Percentiles rank a stretch among this genome's conserved stretches.
phyloP scores from a whole-genome alignment of 495 filamentous ascomycete species.

The Hypomontagnella submonticulosa region DNA sequence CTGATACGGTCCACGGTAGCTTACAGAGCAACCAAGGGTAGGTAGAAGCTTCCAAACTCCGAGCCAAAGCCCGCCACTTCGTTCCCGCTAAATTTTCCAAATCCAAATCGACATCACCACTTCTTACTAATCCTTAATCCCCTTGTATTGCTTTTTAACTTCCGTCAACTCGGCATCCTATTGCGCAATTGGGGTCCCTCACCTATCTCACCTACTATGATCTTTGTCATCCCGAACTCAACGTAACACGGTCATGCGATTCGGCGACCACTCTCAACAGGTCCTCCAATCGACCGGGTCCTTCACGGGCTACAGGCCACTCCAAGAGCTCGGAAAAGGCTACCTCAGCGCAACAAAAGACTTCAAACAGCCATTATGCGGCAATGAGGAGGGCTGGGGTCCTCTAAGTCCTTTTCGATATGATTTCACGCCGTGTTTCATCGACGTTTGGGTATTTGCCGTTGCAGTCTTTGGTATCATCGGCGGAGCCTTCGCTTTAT shows the following conservation, averaged over 20 bases:
- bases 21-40: constrained; percentile 5
- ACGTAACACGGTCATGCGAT: constrained; percentile 47
- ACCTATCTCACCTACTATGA: constrained; percentile 41
- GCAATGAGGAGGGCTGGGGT: constrained; percentile 93
- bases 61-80: constrained; percentile 21
- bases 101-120: constrained; percentile 33
- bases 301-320: constrained; percentile 61
- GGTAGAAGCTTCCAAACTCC: constrained; percentile 31
- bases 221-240: constrained; percentile 40
- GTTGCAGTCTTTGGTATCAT: constrained; percentile 83
- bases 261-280: constrained; percentile 54
- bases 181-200: constrained; percentile 43
- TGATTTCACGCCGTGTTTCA: constrained; percentile 96
- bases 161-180: constrained; percentile 39
- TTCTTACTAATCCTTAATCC: constrained; percentile 29
- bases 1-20: neutral
- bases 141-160: constrained; percentile 28
- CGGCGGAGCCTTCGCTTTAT: constrained; percentile 77
- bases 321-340: constrained; percentile 53
- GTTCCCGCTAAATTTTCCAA: constrained; percentile 28
- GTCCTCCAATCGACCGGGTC: constrained; percentile 62
- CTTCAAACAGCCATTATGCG: constrained; percentile 76
- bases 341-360: constrained; percentile 58
- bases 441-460: constrained; percentile 82
- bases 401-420: constrained; percentile 84